These are phyloP conservation scores for Penicillium sp. DNA, from an alignment of 2,329 filamentous ascomycete species.

Conservation along the genomic window DNA sequence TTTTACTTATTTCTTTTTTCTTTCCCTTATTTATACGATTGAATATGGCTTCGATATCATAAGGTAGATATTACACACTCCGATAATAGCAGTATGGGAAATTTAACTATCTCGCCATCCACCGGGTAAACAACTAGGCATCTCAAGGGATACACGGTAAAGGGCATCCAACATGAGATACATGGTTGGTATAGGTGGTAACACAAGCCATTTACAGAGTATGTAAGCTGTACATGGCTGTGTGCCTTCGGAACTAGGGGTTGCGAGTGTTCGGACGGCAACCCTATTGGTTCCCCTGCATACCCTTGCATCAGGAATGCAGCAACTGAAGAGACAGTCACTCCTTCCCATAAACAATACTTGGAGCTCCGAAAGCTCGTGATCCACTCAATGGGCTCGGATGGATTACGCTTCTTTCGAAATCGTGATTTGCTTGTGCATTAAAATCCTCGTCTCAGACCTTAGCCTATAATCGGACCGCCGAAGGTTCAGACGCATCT, in stretches of 20 bases:
- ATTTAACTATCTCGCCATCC: neutral
- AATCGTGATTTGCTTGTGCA: neutral
- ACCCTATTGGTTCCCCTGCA: constrained; percentile 2
- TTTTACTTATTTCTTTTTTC: neutral
- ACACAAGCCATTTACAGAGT: neutral
- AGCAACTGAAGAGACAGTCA: neutral
- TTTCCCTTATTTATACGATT: too few relatives aligned
- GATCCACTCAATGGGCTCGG: neutral
- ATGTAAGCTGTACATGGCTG: neutral
- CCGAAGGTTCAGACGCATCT: neutral
- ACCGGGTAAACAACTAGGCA: neutral
- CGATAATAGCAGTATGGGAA: neutral
- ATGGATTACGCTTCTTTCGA: neutral
- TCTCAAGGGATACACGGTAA: neutral
- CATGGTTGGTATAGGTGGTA: neutral
- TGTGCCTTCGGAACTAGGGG: neutral
- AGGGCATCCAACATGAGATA: neutral
- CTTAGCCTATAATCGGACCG: neutral
- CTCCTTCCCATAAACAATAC: neutral
- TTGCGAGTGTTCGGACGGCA: neutral
- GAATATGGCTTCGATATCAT: too few relatives aligned
- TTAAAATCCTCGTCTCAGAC: neutral
- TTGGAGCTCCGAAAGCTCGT: neutral
- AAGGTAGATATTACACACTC: too few relatives aligned
- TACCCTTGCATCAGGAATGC: constrained; percentile 1